phyloP scores from a whole-genome alignment of 352 stramenopile species.

The Globisporangium megalacanthum region DNA sequence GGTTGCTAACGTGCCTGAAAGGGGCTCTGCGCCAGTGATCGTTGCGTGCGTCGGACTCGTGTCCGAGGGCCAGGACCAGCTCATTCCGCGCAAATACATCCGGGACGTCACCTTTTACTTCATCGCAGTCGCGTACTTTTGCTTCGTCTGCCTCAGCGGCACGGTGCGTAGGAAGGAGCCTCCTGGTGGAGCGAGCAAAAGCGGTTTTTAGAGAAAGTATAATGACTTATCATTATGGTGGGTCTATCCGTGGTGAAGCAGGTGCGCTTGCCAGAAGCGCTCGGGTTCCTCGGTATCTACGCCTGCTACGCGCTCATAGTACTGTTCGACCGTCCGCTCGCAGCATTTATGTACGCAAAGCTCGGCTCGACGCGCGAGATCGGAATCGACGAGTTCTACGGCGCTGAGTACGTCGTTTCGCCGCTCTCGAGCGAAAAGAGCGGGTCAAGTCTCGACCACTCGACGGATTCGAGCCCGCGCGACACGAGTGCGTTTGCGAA shows the following conservation, averaged over 20 bases:
- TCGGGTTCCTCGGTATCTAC: conserved; percentile 77
- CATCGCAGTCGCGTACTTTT: conserved; percentile 58
- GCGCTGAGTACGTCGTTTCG: conserved; percentile 9
- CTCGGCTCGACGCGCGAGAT: conserved; percentile 18
- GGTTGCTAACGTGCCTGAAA: neutral
- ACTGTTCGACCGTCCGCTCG: conserved; percentile 53
- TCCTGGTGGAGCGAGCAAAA: too few species aligned
- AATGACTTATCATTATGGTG: too few species aligned
- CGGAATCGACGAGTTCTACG: conserved; percentile 31
- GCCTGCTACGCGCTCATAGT: conserved; percentile 49
- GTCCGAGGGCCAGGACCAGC: conserved; percentile 61
- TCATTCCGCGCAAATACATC: conserved; percentile 71
- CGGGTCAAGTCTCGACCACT: conserved; percentile 14
- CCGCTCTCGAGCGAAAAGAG: conserved; percentile 21
- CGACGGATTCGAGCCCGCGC: neutral
- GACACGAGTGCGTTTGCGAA: conserved; percentile 11
- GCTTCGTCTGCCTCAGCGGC: conserved; percentile 67
- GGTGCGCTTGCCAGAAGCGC: conserved; percentile 50
- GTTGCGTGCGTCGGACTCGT: conserved; percentile 63
- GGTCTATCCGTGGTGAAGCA: conserved; percentile 6
- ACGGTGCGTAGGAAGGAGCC: conserved; percentile 12
- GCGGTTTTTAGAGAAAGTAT: too few species aligned
- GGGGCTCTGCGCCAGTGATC: conserved; percentile 31
- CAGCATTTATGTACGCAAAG: conserved; percentile 9
- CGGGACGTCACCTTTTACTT: conserved; percentile 77